Evolutionary conservation across 331 rosid genomes (phyloP).

Genomic region (Dryas integrifolia): DNA sequence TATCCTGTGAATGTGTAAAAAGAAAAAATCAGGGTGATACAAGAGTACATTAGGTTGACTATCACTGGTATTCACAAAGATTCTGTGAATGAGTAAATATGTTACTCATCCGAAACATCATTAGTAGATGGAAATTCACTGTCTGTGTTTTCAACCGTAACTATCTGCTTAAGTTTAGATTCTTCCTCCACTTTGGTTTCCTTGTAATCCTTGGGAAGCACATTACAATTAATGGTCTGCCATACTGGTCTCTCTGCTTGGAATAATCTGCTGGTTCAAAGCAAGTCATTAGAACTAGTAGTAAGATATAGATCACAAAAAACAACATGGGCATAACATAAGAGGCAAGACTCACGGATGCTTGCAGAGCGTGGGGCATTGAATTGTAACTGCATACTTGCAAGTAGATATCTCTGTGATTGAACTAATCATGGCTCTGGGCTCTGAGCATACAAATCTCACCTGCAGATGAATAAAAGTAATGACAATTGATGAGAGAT

Average conservation of each 20-base stretch:
- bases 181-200: slow-evolving; percentile 42
- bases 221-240: slow-evolving; percentile 80
- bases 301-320: not conserved
- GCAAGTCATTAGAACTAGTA: not conserved
- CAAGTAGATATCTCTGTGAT: slow-evolving; percentile 92
- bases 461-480: slow-evolving; percentile 44
- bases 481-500: not conserved
- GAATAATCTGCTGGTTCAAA: slow-evolving; percentile 58
- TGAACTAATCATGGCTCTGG: slow-evolving; percentile 78
- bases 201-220: slow-evolving; percentile 59
- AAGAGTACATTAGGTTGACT: not conserved
- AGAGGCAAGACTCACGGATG: slow-evolving; percentile 60
- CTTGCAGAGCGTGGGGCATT: slow-evolving; percentile 83
- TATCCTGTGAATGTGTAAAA: not conserved
- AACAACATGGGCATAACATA: slow-evolving; percentile 3
- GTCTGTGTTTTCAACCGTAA: slow-evolving; percentile 52
- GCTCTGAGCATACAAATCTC: slow-evolving; percentile 91
- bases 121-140: slow-evolving; percentile 32
- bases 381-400: slow-evolving; percentile 92
- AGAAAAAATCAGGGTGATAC: not conserved
- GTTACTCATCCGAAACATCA: slow-evolving; percentile 48
- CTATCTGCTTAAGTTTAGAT: slow-evolving; percentile 35
- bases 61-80: slow-evolving; percentile 16
- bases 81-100: slow-evolving; percentile 10
- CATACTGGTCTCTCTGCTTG: slow-evolving; percentile 90